phyloP scores from a whole-genome alignment of 208 protist genomes.

The Leishmania tarentolae region DNA sequence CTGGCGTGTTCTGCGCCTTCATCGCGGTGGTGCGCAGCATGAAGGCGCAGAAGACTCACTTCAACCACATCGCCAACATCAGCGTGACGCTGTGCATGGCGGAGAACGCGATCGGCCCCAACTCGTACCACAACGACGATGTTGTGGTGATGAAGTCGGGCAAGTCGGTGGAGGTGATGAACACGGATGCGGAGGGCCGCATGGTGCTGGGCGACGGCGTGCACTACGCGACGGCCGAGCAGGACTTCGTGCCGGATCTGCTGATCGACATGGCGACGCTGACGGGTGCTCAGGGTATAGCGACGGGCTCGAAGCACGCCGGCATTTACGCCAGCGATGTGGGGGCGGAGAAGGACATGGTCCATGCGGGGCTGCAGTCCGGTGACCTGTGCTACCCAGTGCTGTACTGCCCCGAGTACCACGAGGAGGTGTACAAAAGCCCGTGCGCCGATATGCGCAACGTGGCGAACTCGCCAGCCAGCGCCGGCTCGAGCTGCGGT shows the following conservation, averaged over 20 bases:
- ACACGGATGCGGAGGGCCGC: constrained; percentile 92
- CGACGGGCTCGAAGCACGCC: constrained; percentile 79
- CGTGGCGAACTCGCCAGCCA: constrained; percentile 48
- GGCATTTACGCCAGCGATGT: constrained; percentile 75
- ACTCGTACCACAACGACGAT: constrained; percentile 82
- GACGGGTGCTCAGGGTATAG: constrained; percentile 89
- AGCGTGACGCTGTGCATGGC: constrained; percentile 85
- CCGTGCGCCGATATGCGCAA: constrained; percentile 78
- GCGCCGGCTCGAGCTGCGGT: constrained; percentile 73
- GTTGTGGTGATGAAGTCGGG: constrained; percentile 85
- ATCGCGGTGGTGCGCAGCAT: constrained; percentile 62
- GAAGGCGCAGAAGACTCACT: constrained; percentile 36
- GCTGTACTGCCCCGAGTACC: constrained; percentile 88
- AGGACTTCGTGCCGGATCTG: constrained; percentile 71
- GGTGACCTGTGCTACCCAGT: constrained; percentile 85
- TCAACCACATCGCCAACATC: constrained; percentile 42
- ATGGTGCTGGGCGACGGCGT: constrained; percentile 89
- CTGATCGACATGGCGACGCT: constrained; percentile 92
- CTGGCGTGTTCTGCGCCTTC: constrained; percentile 79
- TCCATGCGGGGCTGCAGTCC: constrained; percentile 51
- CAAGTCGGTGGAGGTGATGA: constrained; percentile 89
- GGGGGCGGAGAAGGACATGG: constrained; percentile 49
- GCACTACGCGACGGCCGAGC: constrained; percentile 69
- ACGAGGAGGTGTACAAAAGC: constrained; percentile 67
- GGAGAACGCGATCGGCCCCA: constrained; percentile 82